A percentile compares a stretch with the other conserved stretches of the same genome.
Conservation (phyloP, 371 early-diverging fungal species). For the Apophysomyces elegans region DNA sequence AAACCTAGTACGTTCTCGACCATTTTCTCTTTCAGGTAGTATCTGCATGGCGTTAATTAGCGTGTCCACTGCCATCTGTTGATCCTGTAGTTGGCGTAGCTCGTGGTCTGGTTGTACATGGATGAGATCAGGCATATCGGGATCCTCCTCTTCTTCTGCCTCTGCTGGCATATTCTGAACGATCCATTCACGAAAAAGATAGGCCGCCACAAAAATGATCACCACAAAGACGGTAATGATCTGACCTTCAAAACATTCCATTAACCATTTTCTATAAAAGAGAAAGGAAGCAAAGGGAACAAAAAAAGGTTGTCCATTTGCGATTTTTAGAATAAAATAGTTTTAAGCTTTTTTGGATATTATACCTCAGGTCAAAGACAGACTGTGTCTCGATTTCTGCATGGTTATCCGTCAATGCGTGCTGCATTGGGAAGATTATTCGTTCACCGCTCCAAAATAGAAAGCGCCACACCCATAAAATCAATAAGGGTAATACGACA, state of each 20-base stretch:
- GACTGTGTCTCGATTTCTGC: background rate
- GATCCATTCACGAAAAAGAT: slow-evolving; percentile 85
- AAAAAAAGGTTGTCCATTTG: background rate
- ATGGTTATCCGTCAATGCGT: background rate
- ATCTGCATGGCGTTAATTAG: slow-evolving; percentile 30
- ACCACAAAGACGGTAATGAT: slow-evolving; percentile 74
- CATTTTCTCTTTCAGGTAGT: slow-evolving; percentile 13
- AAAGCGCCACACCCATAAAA: slow-evolving; percentile 80
- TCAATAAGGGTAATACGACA: slow-evolving; percentile 75
- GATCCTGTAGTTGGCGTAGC: slow-evolving; percentile 12
- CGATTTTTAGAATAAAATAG: background rate
- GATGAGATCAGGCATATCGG: background rate
- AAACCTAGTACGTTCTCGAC: background rate
- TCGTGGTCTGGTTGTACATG: background rate
- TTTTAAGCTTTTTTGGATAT: background rate
- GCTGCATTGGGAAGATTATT: slow-evolving; percentile 13
- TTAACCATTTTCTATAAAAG: slow-evolving; percentile 58
- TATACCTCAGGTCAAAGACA: background rate
- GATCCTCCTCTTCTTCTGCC: slow-evolving; percentile 11
- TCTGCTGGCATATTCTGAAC: slow-evolving; percentile 64
- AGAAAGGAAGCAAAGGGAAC: background rate
- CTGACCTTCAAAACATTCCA: slow-evolving; percentile 86
- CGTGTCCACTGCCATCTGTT: slow-evolving; percentile 30
- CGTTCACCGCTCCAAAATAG: slow-evolving; percentile 75
- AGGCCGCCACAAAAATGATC: slow-evolving; percentile 71